These are phyloP conservation scores for Populus trichocarpa DNA, from an alignment of 441 rosid species.

Conservation along the genomic window DNA sequence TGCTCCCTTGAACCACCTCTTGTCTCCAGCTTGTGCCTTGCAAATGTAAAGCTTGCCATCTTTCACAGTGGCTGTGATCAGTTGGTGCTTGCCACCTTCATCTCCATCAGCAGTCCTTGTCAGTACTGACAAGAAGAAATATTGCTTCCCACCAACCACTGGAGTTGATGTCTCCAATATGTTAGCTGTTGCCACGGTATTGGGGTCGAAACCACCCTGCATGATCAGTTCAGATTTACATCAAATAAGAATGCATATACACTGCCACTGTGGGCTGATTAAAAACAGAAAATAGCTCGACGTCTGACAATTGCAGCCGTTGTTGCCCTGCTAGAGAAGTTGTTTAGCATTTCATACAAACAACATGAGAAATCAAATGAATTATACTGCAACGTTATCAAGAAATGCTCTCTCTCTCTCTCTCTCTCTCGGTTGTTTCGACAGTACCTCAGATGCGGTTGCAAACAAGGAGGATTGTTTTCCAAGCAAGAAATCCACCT, in stretches of 20 bases:
- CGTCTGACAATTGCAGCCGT: not conserved
- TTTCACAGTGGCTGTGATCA: constrained; percentile 69
- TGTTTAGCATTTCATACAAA: not conserved
- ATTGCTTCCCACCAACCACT: constrained; percentile 49
- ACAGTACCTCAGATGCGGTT: constrained; percentile 1
- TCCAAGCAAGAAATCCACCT: constrained; percentile 87
- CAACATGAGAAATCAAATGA: not conserved
- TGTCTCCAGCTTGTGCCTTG: constrained; percentile 99
- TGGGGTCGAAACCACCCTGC: constrained; percentile 88
- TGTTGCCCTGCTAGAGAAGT: not conserved
- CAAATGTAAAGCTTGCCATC: constrained; percentile 88
- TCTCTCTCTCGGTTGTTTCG: not conserved
- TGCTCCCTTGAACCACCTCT: constrained; percentile 99
- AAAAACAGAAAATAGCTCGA: constrained; percentile 23
- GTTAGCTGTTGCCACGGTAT: constrained; percentile 84
- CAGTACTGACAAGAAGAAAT: constrained; percentile 63
- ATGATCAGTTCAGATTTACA: constrained; percentile 5
- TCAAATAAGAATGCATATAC: not conserved
- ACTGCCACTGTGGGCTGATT: not conserved
- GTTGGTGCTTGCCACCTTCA: constrained; percentile 93
- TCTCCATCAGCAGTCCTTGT: constrained; percentile 98
- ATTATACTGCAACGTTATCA: not conserved
- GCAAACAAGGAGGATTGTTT: constrained; percentile 55
- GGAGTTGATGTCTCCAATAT: constrained; percentile 55
- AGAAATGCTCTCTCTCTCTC: not conserved